Conservation (phyloP, 306 rosid genomes). For the Lupinus albus region DNA sequence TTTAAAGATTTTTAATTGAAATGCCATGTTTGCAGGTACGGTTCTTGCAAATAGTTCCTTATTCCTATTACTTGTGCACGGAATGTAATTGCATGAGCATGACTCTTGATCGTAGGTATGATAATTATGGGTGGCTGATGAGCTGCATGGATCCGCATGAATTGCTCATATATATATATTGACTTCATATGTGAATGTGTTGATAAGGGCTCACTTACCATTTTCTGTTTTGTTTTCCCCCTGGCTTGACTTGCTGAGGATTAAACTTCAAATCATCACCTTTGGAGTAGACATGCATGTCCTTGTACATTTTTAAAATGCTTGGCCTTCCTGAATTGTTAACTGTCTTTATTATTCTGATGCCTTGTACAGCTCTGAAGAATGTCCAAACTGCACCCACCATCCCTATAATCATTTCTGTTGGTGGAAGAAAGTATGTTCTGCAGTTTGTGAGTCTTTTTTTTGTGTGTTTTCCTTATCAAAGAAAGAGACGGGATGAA, state of each 20-base stretch:
- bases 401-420: constrained; percentile 84
- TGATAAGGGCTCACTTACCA: not conserved
- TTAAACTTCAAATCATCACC: constrained; percentile 1
- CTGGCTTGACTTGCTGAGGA: constrained; percentile 20
- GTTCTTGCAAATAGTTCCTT: constrained; percentile 78
- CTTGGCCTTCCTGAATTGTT: constrained; percentile 9
- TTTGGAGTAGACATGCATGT: not conserved
- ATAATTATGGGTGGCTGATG: constrained; percentile 11
- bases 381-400: constrained; percentile 73
- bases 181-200: not conserved
- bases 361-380: constrained; percentile 56
- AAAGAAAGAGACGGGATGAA: not conserved
- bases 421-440: constrained; percentile 96
- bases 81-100: constrained; percentile 90
- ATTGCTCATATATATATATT: not conserved
- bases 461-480: constrained; percentile 12
- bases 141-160: constrained; percentile 18
- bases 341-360: constrained; percentile 20
- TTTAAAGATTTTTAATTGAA: constrained; percentile 36
- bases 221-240: not conserved
- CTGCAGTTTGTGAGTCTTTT: constrained; percentile 39
- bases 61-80: constrained; percentile 81
- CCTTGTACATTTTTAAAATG: constrained; percentile 3
- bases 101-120: constrained; percentile 80
- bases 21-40: constrained; percentile 66